Conservation (phyloP, 148 eudicot genomes). For the Cornus kousa region DNA sequence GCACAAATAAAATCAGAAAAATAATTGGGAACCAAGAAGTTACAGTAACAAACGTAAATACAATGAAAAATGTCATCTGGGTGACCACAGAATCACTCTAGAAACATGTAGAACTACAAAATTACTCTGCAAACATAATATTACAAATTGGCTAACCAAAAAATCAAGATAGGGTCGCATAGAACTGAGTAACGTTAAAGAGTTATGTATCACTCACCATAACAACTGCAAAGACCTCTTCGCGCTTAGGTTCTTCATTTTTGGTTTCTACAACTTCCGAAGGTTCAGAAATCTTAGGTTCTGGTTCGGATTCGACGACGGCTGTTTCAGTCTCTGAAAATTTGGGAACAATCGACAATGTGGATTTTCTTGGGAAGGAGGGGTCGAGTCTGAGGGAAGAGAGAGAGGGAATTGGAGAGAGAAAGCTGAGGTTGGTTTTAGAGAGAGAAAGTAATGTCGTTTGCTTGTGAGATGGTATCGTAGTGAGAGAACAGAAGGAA, state of each 20-base stretch:
- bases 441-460: constrained; percentile 22
- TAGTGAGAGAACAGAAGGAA: constrained; percentile 31
- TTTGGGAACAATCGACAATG: constrained; percentile 29
- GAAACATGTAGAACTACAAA: not conserved
- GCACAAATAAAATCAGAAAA: too few species aligned
- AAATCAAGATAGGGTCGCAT: not conserved
- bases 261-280: constrained; percentile 18
- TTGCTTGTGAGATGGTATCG: constrained; percentile 9
- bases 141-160: too few species aligned
- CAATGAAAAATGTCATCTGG: not conserved
- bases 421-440: constrained; percentile 26
- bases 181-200: not conserved
- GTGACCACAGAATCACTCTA: not conserved
- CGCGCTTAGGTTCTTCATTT: constrained; percentile 40
- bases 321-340: constrained; percentile 28
- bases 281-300: constrained; percentile 3
- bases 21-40: too few species aligned
- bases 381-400: constrained; percentile 36
- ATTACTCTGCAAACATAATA: too few species aligned
- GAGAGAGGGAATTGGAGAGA: constrained; percentile 32
- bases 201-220: constrained; percentile 46
- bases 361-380: constrained; percentile 14
- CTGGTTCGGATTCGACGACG: constrained; percentile 16
- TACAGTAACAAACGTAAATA: too few species aligned
- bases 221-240: constrained; percentile 90